Evolutionary conservation across 1,139 yeast genomes (phyloP), one percentile per base, ranked within the genome.

Genomic region (Pichia sp.): DNA sequence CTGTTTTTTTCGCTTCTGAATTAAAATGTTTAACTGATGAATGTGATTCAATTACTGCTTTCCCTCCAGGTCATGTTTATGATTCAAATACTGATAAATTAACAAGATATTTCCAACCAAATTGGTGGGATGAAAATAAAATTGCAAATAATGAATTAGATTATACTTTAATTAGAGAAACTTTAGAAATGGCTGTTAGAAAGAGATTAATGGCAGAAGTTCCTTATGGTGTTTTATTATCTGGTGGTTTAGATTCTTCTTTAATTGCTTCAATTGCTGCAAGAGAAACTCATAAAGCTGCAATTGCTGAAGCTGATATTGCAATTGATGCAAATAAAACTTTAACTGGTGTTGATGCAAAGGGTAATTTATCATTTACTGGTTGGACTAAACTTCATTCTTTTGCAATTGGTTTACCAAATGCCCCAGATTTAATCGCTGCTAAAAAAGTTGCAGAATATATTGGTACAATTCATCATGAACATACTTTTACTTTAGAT

Each of bases 161-260:
- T 65, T 79, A 72, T 63, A 78, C 67, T 58, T 60, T 70, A 49
- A 77, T 92, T 52, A 83, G 97, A 67, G 85, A 82, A 60, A 66
- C 86, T 41, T 77, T 92, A 62, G 98, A 92, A 68, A 73, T 84
- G 71, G 92, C 98, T 42, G 98, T 92, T 46, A 85, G 97, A 75
- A 94, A 92, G 84, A 83, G 98, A 76, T 78, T 92, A 62, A 92
- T 92, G 98, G 94, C 97, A 46, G 98, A 92, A 71, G 98, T 92
- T 51, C 97, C 98, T 43, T 87, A 87, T 68, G 98, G 98, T 71
- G 98, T 92, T 39, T 73, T 92, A 58, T 74, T 92, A 57, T 87
- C 97, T 33, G 98, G 98, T 64, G 98, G 98, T 54, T 77, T 92
- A 60, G 98, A 92, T 67, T 89, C 97, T 41, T 87, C 97, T 36